Evolutionary conservation across 2,329 filamentous ascomycete genomes (phyloP), one percentile per base, ranked within the genome.

Genomic region (Hypomyces rosellus): DNA sequence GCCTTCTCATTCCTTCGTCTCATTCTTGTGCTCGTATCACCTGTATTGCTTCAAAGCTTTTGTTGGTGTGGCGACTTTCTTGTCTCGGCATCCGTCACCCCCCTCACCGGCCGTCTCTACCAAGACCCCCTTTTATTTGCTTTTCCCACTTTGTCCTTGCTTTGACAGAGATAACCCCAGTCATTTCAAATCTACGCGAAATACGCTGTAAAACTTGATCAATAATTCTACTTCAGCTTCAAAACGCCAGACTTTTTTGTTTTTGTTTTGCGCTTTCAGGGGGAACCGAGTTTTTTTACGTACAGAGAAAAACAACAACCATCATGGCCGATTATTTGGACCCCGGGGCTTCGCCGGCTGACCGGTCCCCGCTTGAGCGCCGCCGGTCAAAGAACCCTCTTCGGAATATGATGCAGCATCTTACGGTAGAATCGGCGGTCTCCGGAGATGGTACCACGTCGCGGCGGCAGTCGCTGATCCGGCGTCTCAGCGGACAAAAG

Each of bases 321-420:
- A 49, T 22, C 50, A 66, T 67, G 65, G 56, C 64, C 15, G 63
- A 66, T 42, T 60, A 51, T 18, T 53, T 66, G 50, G 62, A 61
- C 15, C 61, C 55, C 15, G 44, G 57, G 15, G 56, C 57, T 14
- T 59, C 56, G 54, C 59, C 38, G 53, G 53, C 49, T 39, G 52
- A 52, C 39, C 38, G 49, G 38, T 61, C 60, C 40, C 55, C 53
- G 45, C 47, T 63, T 2, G 60, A 63, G 57, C 62, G 64, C 36
- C 63, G 65, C 34, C 58, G 65, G 20, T 68, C 65, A 45, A 63
- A 60, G 57, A 68, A 68, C 52, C 65, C 65, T 46, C 57, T 68
- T 43, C 63, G 59, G 46, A 67, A 62, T 50, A 68, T 68, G 63
- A 68, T 68, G 61, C 65, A 67, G 53, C 65, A 68, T 50, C 64